A percentile compares a stretch with the other conserved stretches of the same genome.
Evolutionary conservation across 805 yeast genomes (phyloP).

Genomic region (Diddensiella santjacobensis): DNA sequence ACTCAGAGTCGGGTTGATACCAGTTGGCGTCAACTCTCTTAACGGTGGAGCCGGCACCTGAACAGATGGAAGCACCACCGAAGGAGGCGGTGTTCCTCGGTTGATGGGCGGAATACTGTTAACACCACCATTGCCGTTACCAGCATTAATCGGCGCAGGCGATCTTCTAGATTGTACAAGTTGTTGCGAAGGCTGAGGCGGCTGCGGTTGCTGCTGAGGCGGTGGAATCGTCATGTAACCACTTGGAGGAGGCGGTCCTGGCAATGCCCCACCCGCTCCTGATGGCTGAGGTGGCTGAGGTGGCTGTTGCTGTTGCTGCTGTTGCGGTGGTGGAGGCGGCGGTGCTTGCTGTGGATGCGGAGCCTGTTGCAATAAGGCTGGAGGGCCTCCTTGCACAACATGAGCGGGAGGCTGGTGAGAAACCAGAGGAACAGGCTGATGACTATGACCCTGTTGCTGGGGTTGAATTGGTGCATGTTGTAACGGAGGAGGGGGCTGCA

Average conservation of each 20-base stretch:
- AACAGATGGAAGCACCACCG: neutral
- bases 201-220: constrained; percentile 2
- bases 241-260: neutral
- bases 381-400: constrained; percentile 5
- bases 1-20: neutral
- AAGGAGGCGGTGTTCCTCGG: constrained; percentile 4
- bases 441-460: constrained; percentile 14
- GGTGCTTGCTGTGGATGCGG: constrained; percentile 4
- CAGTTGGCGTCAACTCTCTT: neutral
- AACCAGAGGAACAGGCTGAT: constrained; percentile 9
- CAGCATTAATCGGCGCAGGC: constrained; percentile 9
- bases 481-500: constrained; percentile 17
- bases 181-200: neutral
- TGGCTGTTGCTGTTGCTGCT: constrained; percentile 3
- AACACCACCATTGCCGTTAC: constrained; percentile 2
- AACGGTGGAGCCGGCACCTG: neutral
- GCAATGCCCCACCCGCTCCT: neutral
- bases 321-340: constrained; percentile 2
- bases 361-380: neutral
- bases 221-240: neutral
- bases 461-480: constrained; percentile 16
- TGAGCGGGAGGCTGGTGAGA: constrained; percentile 14
- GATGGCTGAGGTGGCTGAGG: constrained; percentile 5
- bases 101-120: constrained; percentile 9
- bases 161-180: neutral